Conservation (phyloP, 1,139 yeast genomes). For the Geotrichum bryndzae region DNA sequence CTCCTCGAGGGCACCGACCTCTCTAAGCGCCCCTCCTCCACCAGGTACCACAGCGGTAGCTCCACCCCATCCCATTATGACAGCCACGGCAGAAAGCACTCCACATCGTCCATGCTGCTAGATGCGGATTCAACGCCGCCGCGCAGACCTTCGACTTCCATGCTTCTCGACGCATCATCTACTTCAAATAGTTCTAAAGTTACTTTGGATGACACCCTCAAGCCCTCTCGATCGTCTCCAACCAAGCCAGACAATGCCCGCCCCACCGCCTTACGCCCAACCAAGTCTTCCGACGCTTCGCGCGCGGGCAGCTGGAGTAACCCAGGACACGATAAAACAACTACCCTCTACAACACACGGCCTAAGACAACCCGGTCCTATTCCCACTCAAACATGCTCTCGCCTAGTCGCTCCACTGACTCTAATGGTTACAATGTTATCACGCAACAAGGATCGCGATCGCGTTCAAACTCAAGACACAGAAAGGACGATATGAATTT, state of each 20-base stretch:
- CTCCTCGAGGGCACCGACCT: constrained; percentile 28
- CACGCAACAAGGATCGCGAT: constrained; percentile 16
- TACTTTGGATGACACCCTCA: neutral
- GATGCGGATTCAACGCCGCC: constrained; percentile 2
- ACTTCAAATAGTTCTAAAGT: neutral
- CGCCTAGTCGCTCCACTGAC: constrained; percentile 20
- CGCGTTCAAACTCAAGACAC: constrained; percentile 15
- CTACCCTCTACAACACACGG: neutral
- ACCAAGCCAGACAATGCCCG: constrained; percentile 1
- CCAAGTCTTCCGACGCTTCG: constrained; percentile 7
- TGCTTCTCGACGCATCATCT: constrained; percentile 1
- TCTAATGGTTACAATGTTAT: constrained; percentile 15
- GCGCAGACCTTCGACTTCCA: neutral
- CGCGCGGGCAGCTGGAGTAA: neutral
- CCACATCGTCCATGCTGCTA: constrained; percentile 9
- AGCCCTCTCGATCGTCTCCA: constrained; percentile 10
- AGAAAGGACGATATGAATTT: constrained; percentile 20
- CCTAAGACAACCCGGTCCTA: neutral
- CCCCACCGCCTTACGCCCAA: constrained; percentile 6
- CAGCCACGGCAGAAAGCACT: constrained; percentile 4
- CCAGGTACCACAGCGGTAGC: constrained; percentile 4
- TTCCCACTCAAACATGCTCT: constrained; percentile 8
- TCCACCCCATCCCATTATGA: constrained; percentile 6
- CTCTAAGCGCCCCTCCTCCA: neutral
- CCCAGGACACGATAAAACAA: neutral